A percentile compares a stretch with the other conserved stretches of the same genome.
phyloP scores from a whole-genome alignment of 352 stramenopile genomes.

The Globisporangium nagaii region DNA sequence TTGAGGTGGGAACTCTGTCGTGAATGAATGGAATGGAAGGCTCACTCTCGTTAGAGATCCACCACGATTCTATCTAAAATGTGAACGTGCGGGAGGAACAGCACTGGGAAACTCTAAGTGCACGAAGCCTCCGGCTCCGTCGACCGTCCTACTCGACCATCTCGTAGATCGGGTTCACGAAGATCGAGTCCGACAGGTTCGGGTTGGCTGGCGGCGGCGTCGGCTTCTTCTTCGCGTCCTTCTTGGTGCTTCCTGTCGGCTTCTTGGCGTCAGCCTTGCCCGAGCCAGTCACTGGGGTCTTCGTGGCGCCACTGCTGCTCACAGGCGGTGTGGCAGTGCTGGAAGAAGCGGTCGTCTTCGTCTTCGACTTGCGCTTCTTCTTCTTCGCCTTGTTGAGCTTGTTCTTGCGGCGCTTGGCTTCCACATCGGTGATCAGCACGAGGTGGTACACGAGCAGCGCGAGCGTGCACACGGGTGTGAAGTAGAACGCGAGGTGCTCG shows the following conservation, averaged over 20 bases:
- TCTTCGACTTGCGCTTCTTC: constrained; percentile 50
- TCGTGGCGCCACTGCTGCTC: neutral
- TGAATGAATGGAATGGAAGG: too few species aligned
- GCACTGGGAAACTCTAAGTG: neutral
- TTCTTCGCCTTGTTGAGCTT: constrained; percentile 45
- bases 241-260: constrained; percentile 6
- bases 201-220: constrained; percentile 2
- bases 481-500: constrained; percentile 51
- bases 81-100: too few species aligned
- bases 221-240: constrained; percentile 28
- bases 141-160: constrained; percentile 9
- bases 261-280: neutral
- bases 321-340: neutral
- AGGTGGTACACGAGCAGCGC: constrained; percentile 46
- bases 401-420: constrained; percentile 51
- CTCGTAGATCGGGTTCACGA: constrained; percentile 17
- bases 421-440: constrained; percentile 43
- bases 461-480: constrained; percentile 34
- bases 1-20: neutral
- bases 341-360: constrained; percentile 9
- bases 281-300: neutral
- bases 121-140: too few species aligned
- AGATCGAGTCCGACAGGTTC: constrained; percentile 14
- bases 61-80: neutral
- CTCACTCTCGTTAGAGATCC: too few species aligned